Base-by-base conservation (phyloP, 139 green algal genomes). In the Volvox africanus region DNA sequence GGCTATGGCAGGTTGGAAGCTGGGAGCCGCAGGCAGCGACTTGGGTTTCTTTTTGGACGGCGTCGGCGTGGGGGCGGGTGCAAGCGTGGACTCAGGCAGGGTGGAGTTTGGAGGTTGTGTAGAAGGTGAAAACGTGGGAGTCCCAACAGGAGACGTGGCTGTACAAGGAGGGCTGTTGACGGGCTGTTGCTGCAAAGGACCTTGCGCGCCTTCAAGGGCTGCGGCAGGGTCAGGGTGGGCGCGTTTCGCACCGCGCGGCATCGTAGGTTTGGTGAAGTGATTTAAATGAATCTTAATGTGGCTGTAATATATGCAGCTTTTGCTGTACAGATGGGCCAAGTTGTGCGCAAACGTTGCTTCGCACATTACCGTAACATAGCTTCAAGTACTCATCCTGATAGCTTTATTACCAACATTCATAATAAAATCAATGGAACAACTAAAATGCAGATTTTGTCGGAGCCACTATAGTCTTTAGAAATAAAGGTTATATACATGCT, bases 31-130 rank as follows among this genome's bases (percentile, higher is more conserved):
- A 14, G 86, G 86, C 50, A 90, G 86, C 50, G 71, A 69, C 11
- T 32, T 62, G 6, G 28, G 44, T 75, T 76, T 75, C 44, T 89
- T 89, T 68, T 89, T 89, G 36, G 83, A 61, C 5, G 83, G 35
- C 2, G 67, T 67, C 0, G 67, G 67, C 17, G 82, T 44, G 80
- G 80, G 36, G 1, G 37, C 78, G 20, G 78, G 9, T 19, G 76
- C 32, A 30, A 5, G 11, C 11, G 24, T 30, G 65, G 65, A 73
- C 65, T 73, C 44, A 5, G 65, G 65, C 21, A 73, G 65, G 21
- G 65, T 44, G 18, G 78, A 84, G 78, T 44, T 86, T 71, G 55
- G 28, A 26, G 55, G 80, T 1, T 32, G 76, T 20, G 76, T 20
- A 32, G 11, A 82, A 21, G 76, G 18, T 1, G 30, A 82, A 19